Percentiles rank a stretch among this genome's conserved stretches.
These are phyloP conservation scores for Solanum appendiculatum DNA, from an alignment of 257 asterid species.

Conservation along the genomic window DNA sequence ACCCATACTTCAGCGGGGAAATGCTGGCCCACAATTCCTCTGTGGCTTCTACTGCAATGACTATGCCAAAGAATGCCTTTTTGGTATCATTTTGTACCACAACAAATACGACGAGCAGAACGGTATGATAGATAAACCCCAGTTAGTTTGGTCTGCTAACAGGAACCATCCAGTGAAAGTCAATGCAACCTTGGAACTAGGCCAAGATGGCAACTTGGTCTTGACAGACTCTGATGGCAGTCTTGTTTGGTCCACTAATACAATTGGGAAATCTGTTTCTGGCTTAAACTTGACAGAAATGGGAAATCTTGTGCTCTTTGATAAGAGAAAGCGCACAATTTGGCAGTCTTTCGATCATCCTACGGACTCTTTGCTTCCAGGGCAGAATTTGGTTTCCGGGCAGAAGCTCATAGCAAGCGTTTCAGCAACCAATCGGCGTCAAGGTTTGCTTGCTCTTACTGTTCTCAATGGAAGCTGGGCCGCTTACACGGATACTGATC, in stretches of 20 bases:
- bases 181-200: background rate
- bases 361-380: background rate
- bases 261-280: background rate
- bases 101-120: background rate
- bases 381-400: background rate
- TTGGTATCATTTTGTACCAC: background rate
- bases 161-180: background rate
- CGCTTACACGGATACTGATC: background rate
- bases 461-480: background rate
- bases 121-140: background rate
- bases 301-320: slow-evolving; percentile 2
- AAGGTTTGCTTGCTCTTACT: background rate
- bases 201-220: slow-evolving; percentile 2
- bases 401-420: background rate
- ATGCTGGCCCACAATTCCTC: background rate
- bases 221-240: background rate
- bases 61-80: background rate
- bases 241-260: slow-evolving; percentile 2
- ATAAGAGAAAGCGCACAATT: background rate
- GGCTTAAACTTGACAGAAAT: background rate
- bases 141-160: slow-evolving; percentile 3
- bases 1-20: background rate
- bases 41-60: background rate
- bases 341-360: slow-evolving; percentile 13
- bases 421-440: background rate